Evolutionary conservation across 345 rosid species (phyloP), one percentile per base, ranked within the genome.

Genomic region (Acer campestre): DNA sequence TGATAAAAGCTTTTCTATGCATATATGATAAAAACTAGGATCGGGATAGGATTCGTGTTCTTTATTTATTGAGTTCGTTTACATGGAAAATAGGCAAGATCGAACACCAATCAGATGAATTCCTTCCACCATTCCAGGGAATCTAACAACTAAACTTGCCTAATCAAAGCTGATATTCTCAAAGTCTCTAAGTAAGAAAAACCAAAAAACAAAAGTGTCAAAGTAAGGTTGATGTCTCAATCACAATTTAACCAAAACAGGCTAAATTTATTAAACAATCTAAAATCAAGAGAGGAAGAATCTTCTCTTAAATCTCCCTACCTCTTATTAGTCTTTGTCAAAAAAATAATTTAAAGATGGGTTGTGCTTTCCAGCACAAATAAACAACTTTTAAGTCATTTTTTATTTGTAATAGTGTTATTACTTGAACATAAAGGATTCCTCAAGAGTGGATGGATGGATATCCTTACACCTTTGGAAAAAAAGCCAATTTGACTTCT

Each of bases 341-440:
- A n/a, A n/a, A n/a, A 31, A 76, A 79, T 77, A 46, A 51, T 3
- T 46, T 72, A 75, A 76, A 80, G 69, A 25, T 49, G 29, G 71
- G 55, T 74, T 61, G 17, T 77, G 80, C 73, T 16, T 68, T 69
- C 62, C 78, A 73, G 74, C 74, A 22, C 77, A 40, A 51, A 23
- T 2, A 5, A 68, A 48, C n/a, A 35, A 58, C 58, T 12, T 65
- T 35, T 70, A 46, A 29, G 59, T 73, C 77, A 71, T 51, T 70
- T 42, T 61, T 83, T 22, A 40, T 55, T 56, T 59, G 68, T 58
- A 58, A 23, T 8, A 13, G 49, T 79, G 77, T 85, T 68, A 18
- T 85, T 68, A 18, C 88, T 85, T 85, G 87, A 53, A 71, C 73
- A 76, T 7, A 58, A 88, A 88, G 88, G 88, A 88, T 85, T 85